These are phyloP conservation scores for Dactylis glomerata DNA, from an alignment of 176 grass and related monocot species.

Conservation along the genomic window DNA sequence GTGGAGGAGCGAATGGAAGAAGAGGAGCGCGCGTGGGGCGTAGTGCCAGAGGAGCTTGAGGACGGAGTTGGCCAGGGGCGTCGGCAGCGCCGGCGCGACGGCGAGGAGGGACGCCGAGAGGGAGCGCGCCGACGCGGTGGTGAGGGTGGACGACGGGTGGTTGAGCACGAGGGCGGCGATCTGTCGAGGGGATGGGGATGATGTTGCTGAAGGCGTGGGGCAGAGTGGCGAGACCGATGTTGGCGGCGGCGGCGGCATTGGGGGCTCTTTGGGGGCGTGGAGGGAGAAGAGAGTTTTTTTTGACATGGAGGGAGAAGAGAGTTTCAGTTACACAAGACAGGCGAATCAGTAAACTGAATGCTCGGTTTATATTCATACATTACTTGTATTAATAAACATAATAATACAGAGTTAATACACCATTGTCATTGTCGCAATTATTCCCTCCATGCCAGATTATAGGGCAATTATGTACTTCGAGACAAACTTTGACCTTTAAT, in stretches of 20 bases:
- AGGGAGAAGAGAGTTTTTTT: not conserved
- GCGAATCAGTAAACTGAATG: not conserved
- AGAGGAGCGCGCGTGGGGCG: conserved; percentile 75
- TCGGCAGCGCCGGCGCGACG: conserved; percentile 17
- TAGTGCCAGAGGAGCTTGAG: conserved; percentile 83
- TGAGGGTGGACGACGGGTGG: conserved; percentile 43
- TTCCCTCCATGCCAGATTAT: too few relatives aligned
- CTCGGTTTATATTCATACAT: too few relatives aligned
- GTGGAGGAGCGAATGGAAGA: conserved; percentile 78
- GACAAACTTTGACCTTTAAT: too few relatives aligned
- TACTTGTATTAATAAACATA: too few relatives aligned
- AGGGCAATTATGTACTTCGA: too few relatives aligned
- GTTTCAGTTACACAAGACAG: not conserved
- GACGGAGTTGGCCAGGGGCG: conserved; percentile 47
- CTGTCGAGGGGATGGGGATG: conserved; percentile 19
- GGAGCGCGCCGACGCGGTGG: conserved; percentile 41
- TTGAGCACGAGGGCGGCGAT: conserved; percentile 47
- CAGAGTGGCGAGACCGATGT: not conserved
- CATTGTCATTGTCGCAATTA: too few relatives aligned
- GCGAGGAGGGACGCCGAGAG: conserved; percentile 51
- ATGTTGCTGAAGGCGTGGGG: not conserved
- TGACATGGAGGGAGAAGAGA: not conserved
- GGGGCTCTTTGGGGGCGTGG: not conserved
- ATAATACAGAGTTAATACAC: too few relatives aligned
- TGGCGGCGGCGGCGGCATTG: conserved; percentile 2